Percentiles rank a stretch among this genome's conserved stretches.
phyloP scores from a whole-genome alignment of 2,329 filamentous ascomycete species.

The Albifimbria verrucaria region DNA sequence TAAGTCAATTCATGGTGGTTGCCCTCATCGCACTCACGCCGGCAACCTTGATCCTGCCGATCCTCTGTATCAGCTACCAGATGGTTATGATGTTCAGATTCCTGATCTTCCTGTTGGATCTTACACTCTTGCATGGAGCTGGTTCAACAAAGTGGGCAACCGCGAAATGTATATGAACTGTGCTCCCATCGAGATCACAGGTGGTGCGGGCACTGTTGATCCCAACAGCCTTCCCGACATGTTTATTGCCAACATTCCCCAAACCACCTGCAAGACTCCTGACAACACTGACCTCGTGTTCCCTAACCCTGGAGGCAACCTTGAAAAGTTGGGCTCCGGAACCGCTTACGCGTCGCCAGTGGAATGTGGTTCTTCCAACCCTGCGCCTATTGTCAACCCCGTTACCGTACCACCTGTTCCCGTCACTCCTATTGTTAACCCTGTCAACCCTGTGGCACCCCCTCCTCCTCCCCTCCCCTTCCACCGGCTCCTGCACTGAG shows the following conservation, averaged over 20 bases:
- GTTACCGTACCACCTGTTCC: not conserved
- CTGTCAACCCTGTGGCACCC: not conserved
- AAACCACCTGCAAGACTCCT: slow-evolving; percentile 51
- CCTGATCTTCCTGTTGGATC: slow-evolving; percentile 48
- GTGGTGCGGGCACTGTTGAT: slow-evolving; percentile 5
- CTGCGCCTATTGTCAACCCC: not conserved
- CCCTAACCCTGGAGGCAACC: slow-evolving; percentile 56
- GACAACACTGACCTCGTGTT: slow-evolving; percentile 55
- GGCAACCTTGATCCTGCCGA: not conserved
- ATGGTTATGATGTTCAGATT: slow-evolving; percentile 38
- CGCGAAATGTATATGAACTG: slow-evolving; percentile 72
- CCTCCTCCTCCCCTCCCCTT: not conserved
- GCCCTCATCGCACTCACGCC: slow-evolving; percentile 26
- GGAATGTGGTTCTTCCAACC: slow-evolving; percentile 2
- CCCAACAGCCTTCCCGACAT: slow-evolving; percentile 50
- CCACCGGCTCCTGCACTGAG: not conserved
- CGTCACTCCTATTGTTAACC: not conserved
- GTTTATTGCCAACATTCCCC: slow-evolving; percentile 62
- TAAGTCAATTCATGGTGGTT: slow-evolving; percentile 10
- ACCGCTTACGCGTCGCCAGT: not conserved
- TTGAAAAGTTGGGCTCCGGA: slow-evolving; percentile 16
- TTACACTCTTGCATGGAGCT: slow-evolving; percentile 56
- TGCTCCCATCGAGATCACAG: slow-evolving; percentile 50
- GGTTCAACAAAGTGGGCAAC: slow-evolving; percentile 62
- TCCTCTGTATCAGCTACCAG: slow-evolving; percentile 26